Conservation (phyloP, 2,329 filamentous ascomycete species). For the Aphanocladium album region DNA sequence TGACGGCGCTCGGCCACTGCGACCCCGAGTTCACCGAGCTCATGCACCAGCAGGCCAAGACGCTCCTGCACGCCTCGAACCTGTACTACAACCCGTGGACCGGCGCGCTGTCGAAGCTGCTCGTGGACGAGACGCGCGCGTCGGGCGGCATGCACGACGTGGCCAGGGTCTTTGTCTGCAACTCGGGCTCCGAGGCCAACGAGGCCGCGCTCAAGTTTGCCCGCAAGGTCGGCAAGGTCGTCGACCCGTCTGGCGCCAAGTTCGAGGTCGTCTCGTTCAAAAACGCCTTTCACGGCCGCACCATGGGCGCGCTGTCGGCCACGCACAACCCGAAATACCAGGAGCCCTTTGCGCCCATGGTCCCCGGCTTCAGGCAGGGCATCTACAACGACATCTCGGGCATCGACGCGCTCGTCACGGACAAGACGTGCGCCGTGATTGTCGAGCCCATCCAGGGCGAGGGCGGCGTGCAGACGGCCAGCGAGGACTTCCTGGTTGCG, state of each 20-base stretch:
- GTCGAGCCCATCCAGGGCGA: constrained; percentile 97
- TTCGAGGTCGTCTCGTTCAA: constrained; percentile 85
- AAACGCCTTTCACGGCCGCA: constrained; percentile 91
- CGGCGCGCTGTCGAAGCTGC: constrained; percentile 76
- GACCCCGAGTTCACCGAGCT: constrained; percentile 73
- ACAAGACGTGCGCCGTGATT: constrained; percentile 87
- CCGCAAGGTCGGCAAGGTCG: constrained; percentile 76
- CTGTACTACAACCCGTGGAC: constrained; percentile 98
- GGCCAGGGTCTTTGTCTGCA: constrained; percentile 82
- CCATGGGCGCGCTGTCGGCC: constrained; percentile 91
- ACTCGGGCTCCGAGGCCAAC: constrained; percentile 95
- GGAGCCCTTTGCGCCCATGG: constrained; percentile 88
- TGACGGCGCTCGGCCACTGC: constrained; percentile 87
- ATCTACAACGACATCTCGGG: constrained; percentile 75
- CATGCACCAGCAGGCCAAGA: constrained; percentile 72
- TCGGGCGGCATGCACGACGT: constrained; percentile 80
- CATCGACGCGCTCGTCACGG: constrained; percentile 69
- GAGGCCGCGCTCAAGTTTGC: constrained; percentile 97
- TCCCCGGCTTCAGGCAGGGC: constrained; percentile 86
- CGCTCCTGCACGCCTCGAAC: constrained; percentile 87
- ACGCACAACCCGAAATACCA: constrained; percentile 99
- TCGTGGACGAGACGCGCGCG: constrained; percentile 75
- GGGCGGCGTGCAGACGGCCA: constrained; percentile 82
- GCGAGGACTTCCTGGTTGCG: constrained; percentile 74
- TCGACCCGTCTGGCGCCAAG: constrained; percentile 68